A percentile compares a stretch with the other conserved stretches of the same genome.
phyloP scores from a whole-genome alignment of 163 green algal genomes.

The Coccomyxa subellipsoidea region DNA sequence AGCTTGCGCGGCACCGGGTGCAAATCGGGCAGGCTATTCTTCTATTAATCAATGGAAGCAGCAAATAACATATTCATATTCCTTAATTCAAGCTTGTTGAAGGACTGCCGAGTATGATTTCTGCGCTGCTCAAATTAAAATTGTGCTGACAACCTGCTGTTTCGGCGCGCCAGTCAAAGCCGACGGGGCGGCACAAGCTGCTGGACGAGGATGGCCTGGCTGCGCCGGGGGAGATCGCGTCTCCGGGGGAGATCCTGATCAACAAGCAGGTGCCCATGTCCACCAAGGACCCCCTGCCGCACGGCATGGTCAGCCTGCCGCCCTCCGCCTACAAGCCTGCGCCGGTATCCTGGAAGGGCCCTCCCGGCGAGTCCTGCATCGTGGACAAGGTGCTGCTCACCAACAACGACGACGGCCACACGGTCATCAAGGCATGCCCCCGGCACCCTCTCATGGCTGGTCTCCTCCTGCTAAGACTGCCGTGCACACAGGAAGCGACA shows the following conservation, averaged over 20 bases:
- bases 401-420: conserved; percentile 75
- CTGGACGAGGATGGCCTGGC: conserved; percentile 90
- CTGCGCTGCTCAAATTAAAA: not conserved
- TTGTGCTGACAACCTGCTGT: not conserved
- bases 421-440: conserved; percentile 65
- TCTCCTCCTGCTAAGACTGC: too few relatives aligned
- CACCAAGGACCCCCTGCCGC: conserved; percentile 59
- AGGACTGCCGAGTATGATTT: not conserved
- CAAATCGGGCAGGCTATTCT: too few relatives aligned
- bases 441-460: not conserved
- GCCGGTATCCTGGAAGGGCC: conserved; percentile 85
- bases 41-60: too few relatives aligned
- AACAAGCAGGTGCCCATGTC: conserved; percentile 89
- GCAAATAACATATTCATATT: too few relatives aligned
- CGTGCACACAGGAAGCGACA: too few relatives aligned
- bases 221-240: conserved; percentile 71
- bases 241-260: conserved; percentile 79
- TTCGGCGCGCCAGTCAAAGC: not conserved
- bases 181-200: conserved; percentile 34
- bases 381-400: conserved; percentile 97
- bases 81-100: too few relatives aligned
- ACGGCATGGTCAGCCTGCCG: not conserved
- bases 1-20: too few relatives aligned
- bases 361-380: conserved; percentile 76
- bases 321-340: conserved; percentile 59